Conservation (phyloP, 352 stramenopile genomes). For the Phytophthora foliorum region DNA sequence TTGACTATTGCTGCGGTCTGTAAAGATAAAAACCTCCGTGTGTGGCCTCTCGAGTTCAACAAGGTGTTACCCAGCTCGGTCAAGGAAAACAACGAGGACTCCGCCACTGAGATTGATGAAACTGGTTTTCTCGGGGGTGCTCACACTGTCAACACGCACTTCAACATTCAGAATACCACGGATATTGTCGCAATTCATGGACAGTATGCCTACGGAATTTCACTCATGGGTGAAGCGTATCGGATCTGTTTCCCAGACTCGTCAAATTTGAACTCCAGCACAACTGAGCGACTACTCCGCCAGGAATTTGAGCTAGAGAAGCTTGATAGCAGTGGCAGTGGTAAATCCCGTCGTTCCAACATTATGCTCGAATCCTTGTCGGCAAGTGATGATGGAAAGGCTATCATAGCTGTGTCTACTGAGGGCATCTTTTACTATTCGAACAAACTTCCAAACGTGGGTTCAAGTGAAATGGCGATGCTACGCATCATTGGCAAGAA, state of each 20-base stretch:
- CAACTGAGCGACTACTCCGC: conserved; percentile 35
- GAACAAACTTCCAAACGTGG: conserved; percentile 44
- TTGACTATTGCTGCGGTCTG: conserved; percentile 60
- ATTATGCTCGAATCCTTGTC: conserved; percentile 75
- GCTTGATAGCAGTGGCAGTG: conserved; percentile 56
- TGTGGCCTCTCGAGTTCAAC: conserved; percentile 70
- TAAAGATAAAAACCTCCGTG: conserved; percentile 68
- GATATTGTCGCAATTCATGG: conserved; percentile 69
- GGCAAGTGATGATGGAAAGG: conserved; percentile 71
- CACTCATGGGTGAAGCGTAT: conserved; percentile 71
- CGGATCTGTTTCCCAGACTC: conserved; percentile 63
- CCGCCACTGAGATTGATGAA: conserved; percentile 33
- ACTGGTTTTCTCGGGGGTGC: conserved; percentile 26
- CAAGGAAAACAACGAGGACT: conserved; percentile 31
- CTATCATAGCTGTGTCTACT: conserved; percentile 66
- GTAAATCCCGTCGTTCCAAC: conserved; percentile 77
- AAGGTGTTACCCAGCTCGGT: conserved; percentile 2
- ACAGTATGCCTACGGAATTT: conserved; percentile 73
- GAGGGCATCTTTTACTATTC: conserved; percentile 87
- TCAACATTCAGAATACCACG: conserved; percentile 68
- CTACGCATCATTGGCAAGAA: conserved; percentile 78
- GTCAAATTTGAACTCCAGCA: conserved; percentile 19
- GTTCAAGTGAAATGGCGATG: conserved; percentile 27
- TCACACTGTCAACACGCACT: conserved; percentile 64
- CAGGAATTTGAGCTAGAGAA: conserved; percentile 79